phyloP scores from a whole-genome alignment of 108 stramenopile species.

The Craspedostauros australis region DNA sequence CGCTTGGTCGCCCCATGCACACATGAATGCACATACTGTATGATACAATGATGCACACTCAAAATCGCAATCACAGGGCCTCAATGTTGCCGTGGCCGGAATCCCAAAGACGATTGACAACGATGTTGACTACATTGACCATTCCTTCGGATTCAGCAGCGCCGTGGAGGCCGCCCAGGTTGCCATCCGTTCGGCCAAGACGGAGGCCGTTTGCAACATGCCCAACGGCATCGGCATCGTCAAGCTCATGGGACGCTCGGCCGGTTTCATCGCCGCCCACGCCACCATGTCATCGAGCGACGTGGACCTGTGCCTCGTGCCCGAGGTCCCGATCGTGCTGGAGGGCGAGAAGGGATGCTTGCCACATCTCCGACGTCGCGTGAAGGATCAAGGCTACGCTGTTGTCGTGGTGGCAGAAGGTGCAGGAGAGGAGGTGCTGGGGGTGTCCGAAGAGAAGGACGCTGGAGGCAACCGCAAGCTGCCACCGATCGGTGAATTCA shows the following conservation, averaged over 20 bases:
- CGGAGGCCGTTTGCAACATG: slow-evolving; percentile 92
- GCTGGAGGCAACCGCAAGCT: slow-evolving; percentile 94
- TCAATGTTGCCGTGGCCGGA: slow-evolving; percentile 93
- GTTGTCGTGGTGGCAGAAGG: slow-evolving; percentile 98
- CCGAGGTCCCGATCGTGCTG: slow-evolving; percentile 92
- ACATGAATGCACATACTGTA: no score
- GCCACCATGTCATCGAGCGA: slow-evolving; percentile 88
- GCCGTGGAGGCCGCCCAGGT: slow-evolving; percentile 89
- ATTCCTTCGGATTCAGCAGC: slow-evolving; percentile 90
- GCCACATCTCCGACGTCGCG: slow-evolving; percentile 75
- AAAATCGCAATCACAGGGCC: no score
- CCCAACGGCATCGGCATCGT: slow-evolving; percentile 96
- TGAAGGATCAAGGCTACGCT: slow-evolving; percentile 93
- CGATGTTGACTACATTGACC: slow-evolving; percentile 94
- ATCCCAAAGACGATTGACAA: slow-evolving; percentile 93
- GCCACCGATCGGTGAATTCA: slow-evolving; percentile 88
- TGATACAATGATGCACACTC: neutral
- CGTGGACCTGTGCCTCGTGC: slow-evolving; percentile 93
- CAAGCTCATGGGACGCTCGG: slow-evolving; percentile 94
- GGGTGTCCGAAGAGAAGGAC: slow-evolving; percentile 81
- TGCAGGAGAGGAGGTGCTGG: slow-evolving; percentile 94
- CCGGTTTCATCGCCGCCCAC: slow-evolving; percentile 91
- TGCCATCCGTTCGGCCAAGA: slow-evolving; percentile 85
- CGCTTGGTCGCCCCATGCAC: no score
- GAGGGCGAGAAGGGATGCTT: slow-evolving; percentile 89